Evolutionary conservation across 2,329 filamentous ascomycete genomes (phyloP), one percentile per base, ranked within the genome.

Genomic region (Aureobasidium sp.): DNA sequence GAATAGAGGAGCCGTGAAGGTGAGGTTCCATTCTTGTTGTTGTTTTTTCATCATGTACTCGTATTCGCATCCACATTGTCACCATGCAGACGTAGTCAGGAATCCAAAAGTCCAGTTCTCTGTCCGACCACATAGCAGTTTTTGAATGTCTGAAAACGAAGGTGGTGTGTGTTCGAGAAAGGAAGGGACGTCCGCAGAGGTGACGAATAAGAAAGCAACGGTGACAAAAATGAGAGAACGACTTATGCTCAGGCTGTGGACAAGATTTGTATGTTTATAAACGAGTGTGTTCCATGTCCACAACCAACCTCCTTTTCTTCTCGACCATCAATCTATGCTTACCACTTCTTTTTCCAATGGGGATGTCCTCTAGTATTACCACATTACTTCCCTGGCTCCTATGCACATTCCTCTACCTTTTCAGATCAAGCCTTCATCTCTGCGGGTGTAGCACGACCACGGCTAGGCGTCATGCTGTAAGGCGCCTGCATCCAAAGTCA

Each of bases 401-500:
- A 48, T 48, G 15, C 15, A 48, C 45, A n/a, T 25, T 25, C 20
- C 20, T 6, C 7, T 11, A 20, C 39, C 17, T 31, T n/a, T 11
- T 25, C 15, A 8, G 17, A 34, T 58, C 39, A 57, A 29, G 20
- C 29, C 34, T 58, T 58, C 12, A 48, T 25, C 15, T 63, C 62
- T 6, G 67, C 65, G 42, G 70, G 70, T 45, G 70, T 70, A 14
- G 62, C 65, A 29, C 66, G 63, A 45, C 77, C 78, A 61, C 72
- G 73, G 31, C 72, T 76, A 20, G 72, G 68, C 8, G 76, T 75
- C 78, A 80, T 79, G 67, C 77, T 79, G 67, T 80, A 81, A 37
- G 79, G 79, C 60, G 78, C 78, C 70, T 76, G 27, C 25, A 8
- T 20, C 5, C 37, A n/a, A 17, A 2, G 34, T 52, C 14, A 52